phyloP scores from a whole-genome alignment of 768 basidiomycete species.

The Panaeolus papilionaceus region DNA sequence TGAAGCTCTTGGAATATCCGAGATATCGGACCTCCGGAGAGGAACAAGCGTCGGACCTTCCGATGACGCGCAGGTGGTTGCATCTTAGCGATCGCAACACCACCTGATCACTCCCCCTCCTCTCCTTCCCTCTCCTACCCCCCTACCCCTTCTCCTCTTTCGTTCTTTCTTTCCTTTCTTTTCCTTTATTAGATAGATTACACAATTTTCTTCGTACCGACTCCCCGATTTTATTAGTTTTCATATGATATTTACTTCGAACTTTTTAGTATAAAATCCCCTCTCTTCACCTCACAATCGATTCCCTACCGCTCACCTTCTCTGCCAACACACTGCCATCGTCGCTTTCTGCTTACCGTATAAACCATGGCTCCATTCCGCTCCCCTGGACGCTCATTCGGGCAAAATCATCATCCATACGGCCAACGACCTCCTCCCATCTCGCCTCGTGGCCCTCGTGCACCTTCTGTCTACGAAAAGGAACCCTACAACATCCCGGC shows the following conservation, averaged over 20 bases:
- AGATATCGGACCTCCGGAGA: not conserved
- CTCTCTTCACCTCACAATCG: no score
- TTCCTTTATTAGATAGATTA: no score
- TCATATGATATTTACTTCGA: no score
- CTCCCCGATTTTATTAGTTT: no score
- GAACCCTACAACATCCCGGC: no score
- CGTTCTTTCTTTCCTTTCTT: not conserved
- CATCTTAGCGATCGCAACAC: not conserved
- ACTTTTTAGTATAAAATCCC: no score
- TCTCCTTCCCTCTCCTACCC: not conserved
- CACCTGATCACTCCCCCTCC: not conserved
- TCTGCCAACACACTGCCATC: no score
- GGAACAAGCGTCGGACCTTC: not conserved
- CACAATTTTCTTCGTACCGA: no score
- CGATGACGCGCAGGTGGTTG: not conserved
- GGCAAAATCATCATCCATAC: not conserved
- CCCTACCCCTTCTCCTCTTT: not conserved
- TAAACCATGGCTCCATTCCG: no score
- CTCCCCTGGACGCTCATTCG: not conserved
- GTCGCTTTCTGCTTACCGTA: no score
- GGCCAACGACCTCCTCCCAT: not conserved
- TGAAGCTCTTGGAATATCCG: not conserved
- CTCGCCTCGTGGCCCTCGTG: not conserved
- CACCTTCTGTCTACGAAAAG: no score
- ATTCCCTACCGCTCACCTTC: no score